These are phyloP conservation scores for Athelia sp. DNA, from an alignment of 1,284 basidiomycete genomes.

Conservation along the genomic window DNA sequence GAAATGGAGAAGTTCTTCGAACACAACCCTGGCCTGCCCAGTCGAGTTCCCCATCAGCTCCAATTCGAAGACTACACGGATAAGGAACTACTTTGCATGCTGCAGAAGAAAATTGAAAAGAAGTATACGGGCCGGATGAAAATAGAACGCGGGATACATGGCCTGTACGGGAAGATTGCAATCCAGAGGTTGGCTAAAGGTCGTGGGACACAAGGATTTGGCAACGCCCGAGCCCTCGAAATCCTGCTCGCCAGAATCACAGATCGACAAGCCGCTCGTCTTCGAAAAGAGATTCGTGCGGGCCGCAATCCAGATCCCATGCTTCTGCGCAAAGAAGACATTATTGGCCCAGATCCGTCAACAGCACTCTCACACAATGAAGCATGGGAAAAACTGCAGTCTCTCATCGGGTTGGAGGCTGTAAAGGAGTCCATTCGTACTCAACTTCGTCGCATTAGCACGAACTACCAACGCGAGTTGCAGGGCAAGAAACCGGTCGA, in stretches of 20 bases:
- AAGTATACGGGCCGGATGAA: constrained; percentile 45
- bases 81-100: constrained; percentile 46
- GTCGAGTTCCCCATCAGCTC: constrained; percentile 56
- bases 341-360: constrained; percentile 61
- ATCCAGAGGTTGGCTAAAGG: constrained; percentile 51
- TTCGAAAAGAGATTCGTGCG: constrained; percentile 32
- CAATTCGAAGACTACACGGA: constrained; percentile 62
- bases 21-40: constrained; percentile 61
- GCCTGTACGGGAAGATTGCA: constrained; percentile 51
- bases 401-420: constrained; percentile 44
- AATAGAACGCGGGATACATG: constrained; percentile 47
- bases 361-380: constrained; percentile 37
- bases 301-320: constrained; percentile 44
- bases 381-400: constrained; percentile 48
- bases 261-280: constrained; percentile 46
- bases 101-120: constrained; percentile 41
- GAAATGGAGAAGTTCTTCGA: constrained; percentile 75
- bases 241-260: constrained; percentile 40
- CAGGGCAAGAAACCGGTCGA: constrained; percentile 45
- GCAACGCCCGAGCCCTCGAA: constrained; percentile 58
- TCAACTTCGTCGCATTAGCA: constrained; percentile 39
- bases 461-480: constrained; percentile 58
- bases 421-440: constrained; percentile 54
- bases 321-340: constrained; percentile 42
- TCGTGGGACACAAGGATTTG: constrained; percentile 51